These are phyloP conservation scores for Spraguea lophii DNA, from an alignment of 371 early-diverging fungal genomes.

Conservation along the genomic window DNA sequence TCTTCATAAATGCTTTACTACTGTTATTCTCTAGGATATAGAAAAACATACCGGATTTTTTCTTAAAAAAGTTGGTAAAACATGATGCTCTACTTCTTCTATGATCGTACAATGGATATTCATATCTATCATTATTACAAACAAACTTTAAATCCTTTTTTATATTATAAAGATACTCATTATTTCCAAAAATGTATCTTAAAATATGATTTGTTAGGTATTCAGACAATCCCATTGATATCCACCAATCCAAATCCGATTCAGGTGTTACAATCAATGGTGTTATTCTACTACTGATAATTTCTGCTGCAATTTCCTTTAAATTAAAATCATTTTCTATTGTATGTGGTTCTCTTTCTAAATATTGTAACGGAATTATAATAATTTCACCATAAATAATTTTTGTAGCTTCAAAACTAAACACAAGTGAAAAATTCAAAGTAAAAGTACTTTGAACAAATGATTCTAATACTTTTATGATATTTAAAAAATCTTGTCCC, in stretches of 20 bases:
- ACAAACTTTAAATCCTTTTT: slow-evolving; percentile 38
- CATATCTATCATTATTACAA: slow-evolving; percentile 35
- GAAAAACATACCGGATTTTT: slow-evolving; percentile 37
- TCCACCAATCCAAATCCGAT: slow-evolving; percentile 26
- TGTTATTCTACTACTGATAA: background rate
- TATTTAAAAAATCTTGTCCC: slow-evolving; percentile 9
- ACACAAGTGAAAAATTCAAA: background rate
- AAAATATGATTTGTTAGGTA: slow-evolving; percentile 32
- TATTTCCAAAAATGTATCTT: slow-evolving; percentile 40
- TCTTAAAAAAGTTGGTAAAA: slow-evolving; percentile 32
- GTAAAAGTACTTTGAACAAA: slow-evolving; percentile 17
- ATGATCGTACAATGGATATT: slow-evolving; percentile 32
- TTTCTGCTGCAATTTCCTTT: background rate
- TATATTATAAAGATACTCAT: slow-evolving; percentile 36
- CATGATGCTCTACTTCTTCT: slow-evolving; percentile 20
- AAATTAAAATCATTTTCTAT: background rate
- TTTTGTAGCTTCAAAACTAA: background rate
- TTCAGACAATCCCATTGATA: slow-evolving; percentile 35
- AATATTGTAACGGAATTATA: background rate
- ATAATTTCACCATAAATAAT: background rate
- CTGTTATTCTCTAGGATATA: slow-evolving; percentile 42
- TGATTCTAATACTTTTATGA: slow-evolving; percentile 14
- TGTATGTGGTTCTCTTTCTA: background rate
- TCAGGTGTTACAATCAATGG: background rate
- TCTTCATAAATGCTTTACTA: slow-evolving; percentile 45